These are phyloP conservation scores for Brassica carinata DNA, from an alignment of 345 rosid species.

Conservation along the genomic window DNA sequence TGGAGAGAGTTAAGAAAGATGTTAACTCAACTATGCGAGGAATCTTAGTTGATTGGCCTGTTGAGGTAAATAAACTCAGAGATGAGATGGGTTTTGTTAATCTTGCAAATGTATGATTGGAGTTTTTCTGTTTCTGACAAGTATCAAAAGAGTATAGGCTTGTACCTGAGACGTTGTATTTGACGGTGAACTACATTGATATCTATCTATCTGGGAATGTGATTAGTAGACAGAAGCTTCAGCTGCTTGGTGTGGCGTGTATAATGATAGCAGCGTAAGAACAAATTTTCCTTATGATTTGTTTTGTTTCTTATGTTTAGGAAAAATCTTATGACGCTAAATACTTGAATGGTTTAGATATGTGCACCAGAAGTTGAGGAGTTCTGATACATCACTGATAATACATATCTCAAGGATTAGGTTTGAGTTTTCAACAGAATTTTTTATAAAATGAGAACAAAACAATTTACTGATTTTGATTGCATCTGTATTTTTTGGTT, in stretches of 20 bases:
- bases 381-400: slow-evolving; percentile 92
- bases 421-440: slow-evolving; percentile 2
- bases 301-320: not conserved
- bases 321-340: not conserved
- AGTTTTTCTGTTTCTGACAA: slow-evolving; percentile 31
- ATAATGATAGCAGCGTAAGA: slow-evolving; percentile 97
- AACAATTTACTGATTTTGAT: slow-evolving; percentile 1
- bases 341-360: slow-evolving; percentile 42
- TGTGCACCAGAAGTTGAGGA: slow-evolving; percentile 98
- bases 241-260: slow-evolving; percentile 51
- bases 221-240: too few species aligned
- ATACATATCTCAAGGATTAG: slow-evolving; percentile 92
- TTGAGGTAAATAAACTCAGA: slow-evolving; percentile 58
- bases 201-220: too few species aligned
- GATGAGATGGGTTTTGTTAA: not conserved
- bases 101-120: not conserved
- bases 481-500: not conserved
- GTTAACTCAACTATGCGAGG: slow-evolving; percentile 86
- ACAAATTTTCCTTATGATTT: not conserved
- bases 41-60: slow-evolving; percentile 90
- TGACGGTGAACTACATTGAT: too few species aligned
- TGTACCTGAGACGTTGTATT: slow-evolving; percentile 46
- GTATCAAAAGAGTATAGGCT: slow-evolving; percentile 97
- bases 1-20: slow-evolving; percentile 85
- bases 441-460: not conserved